phyloP scores from a whole-genome alignment of 257 asterid genomes.

The Datura wrightii region DNA sequence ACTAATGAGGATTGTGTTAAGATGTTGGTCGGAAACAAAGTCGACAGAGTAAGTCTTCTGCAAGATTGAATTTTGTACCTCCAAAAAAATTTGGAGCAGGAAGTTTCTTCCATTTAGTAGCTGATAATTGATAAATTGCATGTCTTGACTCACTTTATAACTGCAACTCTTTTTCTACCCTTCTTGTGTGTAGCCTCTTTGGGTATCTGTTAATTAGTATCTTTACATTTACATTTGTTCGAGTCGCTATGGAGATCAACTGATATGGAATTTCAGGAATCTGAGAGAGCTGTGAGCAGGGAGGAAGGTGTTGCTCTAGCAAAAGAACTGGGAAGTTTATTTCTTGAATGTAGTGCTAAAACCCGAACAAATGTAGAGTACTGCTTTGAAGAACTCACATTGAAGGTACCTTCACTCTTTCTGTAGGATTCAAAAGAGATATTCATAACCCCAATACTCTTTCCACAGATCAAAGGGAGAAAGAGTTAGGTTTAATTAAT shows the following conservation, averaged over 20 bases:
- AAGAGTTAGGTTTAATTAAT: neutral
- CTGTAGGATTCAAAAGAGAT: neutral
- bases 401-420: conserved; percentile 47
- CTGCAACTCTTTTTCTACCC: neutral
- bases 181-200: neutral
- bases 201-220: neutral
- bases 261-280: conserved; percentile 49
- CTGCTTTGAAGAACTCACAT: conserved; percentile 63
- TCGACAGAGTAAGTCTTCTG: conserved; percentile 65
- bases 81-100: too few species aligned
- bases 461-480: neutral
- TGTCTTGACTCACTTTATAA: neutral
- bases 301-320: conserved; percentile 68
- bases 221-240: neutral
- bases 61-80: neutral
- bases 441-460: neutral
- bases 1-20: conserved; percentile 78
- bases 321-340: conserved; percentile 64
- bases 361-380: conserved; percentile 65
- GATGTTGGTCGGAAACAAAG: conserved; percentile 95
- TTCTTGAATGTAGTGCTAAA: conserved; percentile 68
- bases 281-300: conserved; percentile 61
- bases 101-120: too few species aligned
- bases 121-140: neutral
- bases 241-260: neutral